Percentiles rank a stretch among this genome's conserved stretches.
These are phyloP conservation scores for Galium porrigens DNA, from an alignment of 305 asterid species.

Conservation along the genomic window DNA sequence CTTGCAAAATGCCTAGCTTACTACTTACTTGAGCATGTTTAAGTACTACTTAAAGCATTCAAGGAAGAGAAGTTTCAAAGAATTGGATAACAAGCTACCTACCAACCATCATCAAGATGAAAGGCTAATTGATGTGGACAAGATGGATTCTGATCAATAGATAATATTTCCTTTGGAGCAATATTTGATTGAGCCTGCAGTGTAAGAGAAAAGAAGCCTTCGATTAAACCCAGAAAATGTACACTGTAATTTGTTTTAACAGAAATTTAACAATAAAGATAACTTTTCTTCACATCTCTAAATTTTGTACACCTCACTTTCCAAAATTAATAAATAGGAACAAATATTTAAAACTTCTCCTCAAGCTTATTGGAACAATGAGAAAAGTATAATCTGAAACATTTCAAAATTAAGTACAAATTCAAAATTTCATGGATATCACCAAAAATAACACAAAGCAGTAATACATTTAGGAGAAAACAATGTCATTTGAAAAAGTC, in stretches of 20 bases:
- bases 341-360: neutral
- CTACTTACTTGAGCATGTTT: neutral
- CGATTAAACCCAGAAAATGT: neutral
- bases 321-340: neutral
- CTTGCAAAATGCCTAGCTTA: neutral
- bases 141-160: constrained; percentile 71
- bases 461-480: neutral
- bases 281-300: neutral
- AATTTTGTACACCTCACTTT: neutral
- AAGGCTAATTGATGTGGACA: constrained; percentile 82
- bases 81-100: constrained; percentile 23
- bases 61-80: constrained; percentile 8
- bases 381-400: neutral
- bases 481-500: neutral
- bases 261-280: neutral
- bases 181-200: constrained; percentile 82
- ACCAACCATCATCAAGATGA: constrained; percentile 98
- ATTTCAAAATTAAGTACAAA: neutral
- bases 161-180: constrained; percentile 58
- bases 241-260: constrained; percentile 1
- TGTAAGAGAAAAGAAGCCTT: constrained; percentile 5
- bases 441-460: neutral
- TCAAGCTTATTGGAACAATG: neutral
- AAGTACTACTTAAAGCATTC: neutral
- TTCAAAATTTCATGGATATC: neutral